Base-by-base conservation (phyloP, 1,139 yeast genomes). In the Geotrichum restrictum region DNA sequence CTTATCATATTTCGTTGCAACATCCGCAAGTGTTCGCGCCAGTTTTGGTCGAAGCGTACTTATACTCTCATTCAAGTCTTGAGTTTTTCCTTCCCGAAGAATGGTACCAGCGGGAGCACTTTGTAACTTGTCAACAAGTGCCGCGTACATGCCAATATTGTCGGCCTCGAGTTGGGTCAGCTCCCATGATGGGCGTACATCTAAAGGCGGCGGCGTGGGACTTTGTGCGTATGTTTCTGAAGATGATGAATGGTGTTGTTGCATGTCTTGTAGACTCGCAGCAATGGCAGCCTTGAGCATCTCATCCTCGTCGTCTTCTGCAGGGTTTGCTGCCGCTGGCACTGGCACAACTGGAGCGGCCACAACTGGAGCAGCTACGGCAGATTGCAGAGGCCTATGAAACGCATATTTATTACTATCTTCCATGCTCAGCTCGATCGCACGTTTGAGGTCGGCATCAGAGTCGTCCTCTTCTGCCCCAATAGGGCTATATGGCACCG, bases 251-350 rank as follows among this genome's bases (percentile, higher is more conserved):
- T 21, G 11, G 3, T 22, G 10, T 14, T 49, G 37, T 60, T 84
- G 80, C 66, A 85, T 77, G 57, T 88, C 96, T 55, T 77, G 76
- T 59, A 93, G 75, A 69, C 96, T 87, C 0, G 96, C 97, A 13
- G 87, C 96, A 57, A 93, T 89, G 0, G 98, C 98, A 1, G 94
- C 95, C 66, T 83, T 86, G 33, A 85, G 93, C 60, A 91, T 97
- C 33, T 86, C 88, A 10, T 85, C 94, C 1, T 82, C 87, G 8
- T 48, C 46, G 18, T 50, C 49, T 2, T 68, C 77, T 6, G 11
- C 55, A 48, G 22, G 48, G 8, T 5, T 8, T 16, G 24, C 33
- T 29, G 42, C 33, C 19, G 32, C 10, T 16, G 39, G 39, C 16
- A 36, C 6, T 10, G 29, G 29, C n/a, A 37, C 19, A n/a, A 18